Conservation (phyloP, 2,329 filamentous ascomycete species). For the Pseudogymnoascus sp. region DNA sequence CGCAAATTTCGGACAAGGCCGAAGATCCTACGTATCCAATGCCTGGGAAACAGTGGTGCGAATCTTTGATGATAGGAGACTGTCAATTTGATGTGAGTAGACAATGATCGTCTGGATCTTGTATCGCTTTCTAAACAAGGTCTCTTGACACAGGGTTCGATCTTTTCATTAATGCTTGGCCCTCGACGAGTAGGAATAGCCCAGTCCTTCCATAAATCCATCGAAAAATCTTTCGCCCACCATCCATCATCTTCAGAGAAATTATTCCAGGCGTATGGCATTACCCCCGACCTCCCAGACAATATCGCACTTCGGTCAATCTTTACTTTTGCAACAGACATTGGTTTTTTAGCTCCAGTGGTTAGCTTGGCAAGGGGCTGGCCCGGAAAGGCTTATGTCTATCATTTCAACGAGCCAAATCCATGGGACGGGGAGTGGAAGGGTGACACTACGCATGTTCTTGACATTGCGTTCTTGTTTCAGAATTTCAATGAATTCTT, state of each 20-base stretch:
- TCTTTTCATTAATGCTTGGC: too few species aligned
- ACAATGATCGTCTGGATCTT: too few species aligned
- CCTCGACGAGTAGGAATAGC: constrained; percentile 28
- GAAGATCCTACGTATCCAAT: constrained; percentile 22
- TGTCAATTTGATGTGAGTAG: constrained; percentile 40
- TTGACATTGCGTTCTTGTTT: constrained; percentile 40
- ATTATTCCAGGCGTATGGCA: constrained; percentile 36
- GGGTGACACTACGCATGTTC: constrained; percentile 38
- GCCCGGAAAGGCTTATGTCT: constrained; percentile 33
- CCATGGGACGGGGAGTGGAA: constrained; percentile 40
- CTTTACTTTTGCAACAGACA: constrained; percentile 40
- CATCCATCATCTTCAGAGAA: constrained; percentile 26
- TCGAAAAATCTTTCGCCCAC: constrained; percentile 23
- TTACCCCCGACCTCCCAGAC: constrained; percentile 31
- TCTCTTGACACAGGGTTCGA: too few species aligned
- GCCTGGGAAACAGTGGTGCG: constrained; percentile 40
- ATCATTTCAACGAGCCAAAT: constrained; percentile 43
- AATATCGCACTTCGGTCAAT: constrained; percentile 38
- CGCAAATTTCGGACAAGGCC: constrained; percentile 8
- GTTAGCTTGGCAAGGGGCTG: constrained; percentile 36
- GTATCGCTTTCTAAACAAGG: too few species aligned
- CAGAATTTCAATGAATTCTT: constrained; percentile 39
- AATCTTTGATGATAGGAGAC: constrained; percentile 43
- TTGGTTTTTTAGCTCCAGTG: constrained; percentile 40
- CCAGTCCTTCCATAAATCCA: constrained; percentile 31